Percentiles rank a stretch among this genome's conserved stretches.
phyloP scores from a whole-genome alignment of 78 protist species.

The Dictyostelium purpureum region DNA sequence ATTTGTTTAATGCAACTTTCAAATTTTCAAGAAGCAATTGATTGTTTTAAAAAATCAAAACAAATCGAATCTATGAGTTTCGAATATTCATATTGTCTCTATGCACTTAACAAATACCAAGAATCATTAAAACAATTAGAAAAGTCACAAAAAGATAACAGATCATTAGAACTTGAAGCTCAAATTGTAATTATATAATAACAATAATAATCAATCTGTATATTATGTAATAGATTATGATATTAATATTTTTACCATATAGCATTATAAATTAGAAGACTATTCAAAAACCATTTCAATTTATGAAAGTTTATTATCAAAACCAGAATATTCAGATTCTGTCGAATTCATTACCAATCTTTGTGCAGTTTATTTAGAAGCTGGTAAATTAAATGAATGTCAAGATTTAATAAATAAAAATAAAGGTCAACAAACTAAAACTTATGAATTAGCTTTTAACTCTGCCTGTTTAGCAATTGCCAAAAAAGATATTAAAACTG shows the following conservation, averaged over 20 bases:
- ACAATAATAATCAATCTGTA: background rate
- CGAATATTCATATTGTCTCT: constrained; percentile 60
- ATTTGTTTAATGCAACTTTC: constrained; percentile 51
- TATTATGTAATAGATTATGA: background rate
- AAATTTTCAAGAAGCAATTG: constrained; percentile 58
- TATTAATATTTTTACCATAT: background rate
- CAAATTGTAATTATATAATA: constrained; percentile 24
- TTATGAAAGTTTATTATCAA: constrained; percentile 48
- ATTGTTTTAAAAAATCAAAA: constrained; percentile 51
- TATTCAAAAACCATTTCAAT: constrained; percentile 55
- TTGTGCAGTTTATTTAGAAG: constrained; percentile 69
- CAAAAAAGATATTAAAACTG: constrained; percentile 52
- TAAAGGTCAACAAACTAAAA: constrained; percentile 2
- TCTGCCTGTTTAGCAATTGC: constrained; percentile 46
- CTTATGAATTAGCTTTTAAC: constrained; percentile 71
- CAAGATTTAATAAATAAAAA: constrained; percentile 53
- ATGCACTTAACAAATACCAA: constrained; percentile 20
- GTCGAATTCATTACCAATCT: constrained; percentile 59
- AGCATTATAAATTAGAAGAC: constrained; percentile 72
- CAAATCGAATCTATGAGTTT: constrained; percentile 34
- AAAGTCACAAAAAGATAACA: background rate
- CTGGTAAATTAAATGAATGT: constrained; percentile 58
- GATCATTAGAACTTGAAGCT: constrained; percentile 57
- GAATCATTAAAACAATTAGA: constrained; percentile 24
- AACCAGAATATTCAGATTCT: constrained; percentile 70